Conservation (phyloP, 2,329 filamentous ascomycete genomes). For the Exophiala phaeomuriformis region DNA sequence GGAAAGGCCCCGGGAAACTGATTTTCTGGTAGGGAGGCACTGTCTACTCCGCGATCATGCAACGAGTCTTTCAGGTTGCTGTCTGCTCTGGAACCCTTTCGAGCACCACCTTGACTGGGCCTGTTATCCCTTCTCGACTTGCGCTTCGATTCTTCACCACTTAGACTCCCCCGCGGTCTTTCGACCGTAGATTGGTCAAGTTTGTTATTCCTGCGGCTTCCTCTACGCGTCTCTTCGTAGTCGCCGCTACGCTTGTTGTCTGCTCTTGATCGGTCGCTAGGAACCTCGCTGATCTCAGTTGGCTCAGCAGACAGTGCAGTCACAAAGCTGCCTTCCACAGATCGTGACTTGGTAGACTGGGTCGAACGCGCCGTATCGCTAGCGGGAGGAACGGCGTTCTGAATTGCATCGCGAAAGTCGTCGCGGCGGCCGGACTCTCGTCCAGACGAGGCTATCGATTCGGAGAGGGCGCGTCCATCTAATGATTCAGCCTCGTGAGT, state of each 20-base stretch:
- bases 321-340: conserved; percentile 3
- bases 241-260: background rate
- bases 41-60: conserved; percentile 29
- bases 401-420: conserved; percentile 2
- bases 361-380: background rate
- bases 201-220: conserved; percentile 5
- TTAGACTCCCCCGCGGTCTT: conserved; percentile 5
- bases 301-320: conserved; percentile 12
- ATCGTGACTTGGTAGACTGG: background rate
- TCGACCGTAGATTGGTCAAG: background rate
- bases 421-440: conserved; percentile 17
- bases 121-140: conserved; percentile 29
- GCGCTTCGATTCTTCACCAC: conserved; percentile 19
- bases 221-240: conserved; percentile 1
- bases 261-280: conserved; percentile 1
- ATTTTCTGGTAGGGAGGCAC: conserved; percentile 44
- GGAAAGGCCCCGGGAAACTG: conserved; percentile 56
- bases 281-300: conserved; percentile 10
- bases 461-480: conserved; percentile 7
- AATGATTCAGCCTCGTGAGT: conserved; percentile 12
- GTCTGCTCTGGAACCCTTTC: conserved; percentile 10
- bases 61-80: conserved; percentile 5
- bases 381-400: conserved; percentile 2
- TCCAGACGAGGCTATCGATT: conserved; percentile 17
- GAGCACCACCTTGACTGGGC: conserved; percentile 4